Percentiles rank a stretch among this genome's conserved stretches.
These are phyloP conservation scores for Cicer yamashitae DNA, from an alignment of 306 rosid species.

Conservation along the genomic window DNA sequence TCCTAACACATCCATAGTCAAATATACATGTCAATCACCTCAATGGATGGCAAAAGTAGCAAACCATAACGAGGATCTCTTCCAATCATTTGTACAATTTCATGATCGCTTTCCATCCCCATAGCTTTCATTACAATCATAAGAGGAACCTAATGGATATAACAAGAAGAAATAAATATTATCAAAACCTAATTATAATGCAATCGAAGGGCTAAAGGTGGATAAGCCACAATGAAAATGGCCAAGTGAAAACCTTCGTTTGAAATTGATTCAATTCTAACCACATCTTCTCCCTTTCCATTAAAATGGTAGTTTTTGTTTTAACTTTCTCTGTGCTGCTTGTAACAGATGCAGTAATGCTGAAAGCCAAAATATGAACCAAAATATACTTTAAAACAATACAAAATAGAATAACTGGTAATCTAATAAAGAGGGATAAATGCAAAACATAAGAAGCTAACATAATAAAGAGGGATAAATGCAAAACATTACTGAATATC, in stretches of 20 bases:
- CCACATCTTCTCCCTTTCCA: constrained; percentile 79
- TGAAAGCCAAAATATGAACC: constrained; percentile 50
- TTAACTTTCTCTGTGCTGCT: constrained; percentile 76
- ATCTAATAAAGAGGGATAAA: constrained; percentile 10
- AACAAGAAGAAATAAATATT: constrained; percentile 4
- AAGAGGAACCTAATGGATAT: constrained; percentile 65
- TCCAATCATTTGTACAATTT: constrained; percentile 89
- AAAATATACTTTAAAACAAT: constrained; percentile 32
- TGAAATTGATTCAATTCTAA: constrained; percentile 71
- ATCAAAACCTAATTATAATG: constrained; percentile 15
- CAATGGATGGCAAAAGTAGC: constrained; percentile 80
- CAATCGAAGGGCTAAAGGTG: constrained; percentile 23
- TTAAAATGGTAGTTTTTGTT: constrained; percentile 75
- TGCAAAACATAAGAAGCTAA: constrained; percentile 15
- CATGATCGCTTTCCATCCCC: constrained; percentile 95
- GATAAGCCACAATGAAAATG: constrained; percentile 32
- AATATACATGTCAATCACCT: constrained; percentile 55
- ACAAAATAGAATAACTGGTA: constrained; percentile 20
- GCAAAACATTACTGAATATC: not conserved
- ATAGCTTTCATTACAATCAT: constrained; percentile 87
- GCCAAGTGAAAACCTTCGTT: constrained; percentile 57
- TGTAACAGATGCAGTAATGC: constrained; percentile 86
- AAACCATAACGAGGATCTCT: constrained; percentile 83
- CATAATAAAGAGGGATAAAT: constrained; percentile 9
- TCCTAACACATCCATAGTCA: constrained; percentile 6